Base-by-base conservation (phyloP, 1,139 yeast species). In the Suhomyces ambrosiae region DNA sequence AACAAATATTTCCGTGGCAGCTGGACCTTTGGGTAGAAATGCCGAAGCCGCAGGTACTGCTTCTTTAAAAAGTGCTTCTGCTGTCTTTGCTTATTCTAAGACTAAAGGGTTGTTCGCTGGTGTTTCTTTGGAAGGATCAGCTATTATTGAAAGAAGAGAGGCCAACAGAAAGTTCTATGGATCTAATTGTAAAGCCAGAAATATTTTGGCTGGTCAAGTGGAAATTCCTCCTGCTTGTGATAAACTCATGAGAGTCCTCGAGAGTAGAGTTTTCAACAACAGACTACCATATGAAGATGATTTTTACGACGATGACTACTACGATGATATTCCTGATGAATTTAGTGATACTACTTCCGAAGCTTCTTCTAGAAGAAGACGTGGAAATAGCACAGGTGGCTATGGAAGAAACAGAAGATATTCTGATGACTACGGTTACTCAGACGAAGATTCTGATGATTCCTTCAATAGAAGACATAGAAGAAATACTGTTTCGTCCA, bases 31-130 rank as follows among this genome's bases (percentile, higher is more conserved):
- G 49, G 98, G 98, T 42, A 80, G 98, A 67, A 90, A 88, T 54
- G 98, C 97, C 3, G 98, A 92, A 62, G 97, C 96, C 27, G 96
- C 95, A 10, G 98, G 97, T 15, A 80, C 95, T 25, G 98, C 97
- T 0, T 87, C 97, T 3, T 66, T 88, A 42, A 84, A 84, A 53
- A 75, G 85, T 42, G 95, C 90, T 5, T 86, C 97, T 3, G 96
- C 98, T 4, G 83, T 92, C 12, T 92, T 90, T 59, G 72, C 97
- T 2, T 92, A 92, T 63, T 88, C 97, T 11, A 92, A 92, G 63
- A 90, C 97, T 3, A 92, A 94, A 61, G 98, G 98, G 44, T 74
- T 92, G 38, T 92, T 88, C 68, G 98, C 98, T 1, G 98, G 98
- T 54, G 94, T 92, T 21, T 90, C 97, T 1, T 76, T 92, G 36